Base-by-base conservation (phyloP, 148 eudicot species). In the Rhododendron ovatum region DNA sequence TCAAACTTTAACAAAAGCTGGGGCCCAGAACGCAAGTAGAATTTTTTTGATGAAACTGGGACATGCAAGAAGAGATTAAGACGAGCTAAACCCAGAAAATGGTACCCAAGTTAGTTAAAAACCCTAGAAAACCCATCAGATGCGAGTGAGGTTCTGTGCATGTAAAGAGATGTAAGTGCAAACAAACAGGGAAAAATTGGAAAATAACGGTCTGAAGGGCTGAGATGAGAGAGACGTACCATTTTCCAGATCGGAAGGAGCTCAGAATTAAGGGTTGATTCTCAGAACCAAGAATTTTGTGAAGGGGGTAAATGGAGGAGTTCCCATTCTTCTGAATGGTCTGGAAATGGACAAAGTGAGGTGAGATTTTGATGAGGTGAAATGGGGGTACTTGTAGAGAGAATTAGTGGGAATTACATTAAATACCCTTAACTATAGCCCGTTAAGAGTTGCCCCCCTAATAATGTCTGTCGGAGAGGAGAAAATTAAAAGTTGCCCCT, bases 41-140 rank as follows among this genome's bases (percentile, higher is more conserved):
- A 18, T 5, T 59, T 59, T 59, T 59, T 59, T 11, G 33, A 24
- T 43, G 28, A 43, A 22, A 18, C 76, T 33, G 2, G 81, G 22
- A 78, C 81, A 78, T 78, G 81, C 81, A 78, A 45, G 81, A 18
- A 43, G 51, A 43, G 51, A 77, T 43, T 77, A 77, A 20, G 50
- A 43, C 51, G 59, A 78, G 22, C 37, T 79, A 79, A 79, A n/a
- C 57, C 15, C 45, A 17, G 22, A 79, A 26, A 22, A 43, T 6
- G 3, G 2, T 4, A 47, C 53, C 12, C 13, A 43, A 41, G 7
- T 48, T n/a, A 79, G 33, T 24, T n/a, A 47, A 78, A 78, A 79
- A 71, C 82, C 82, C 82, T 79, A 79, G 59, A 79, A 79, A 79
- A 28, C 35, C 82, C 82, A 79, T 26, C 59, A 5, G 28, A 18